These are phyloP conservation scores for Pseudonitzschia delicatissima DNA, from an alignment of 108 stramenopile species.

Conservation along the genomic window DNA sequence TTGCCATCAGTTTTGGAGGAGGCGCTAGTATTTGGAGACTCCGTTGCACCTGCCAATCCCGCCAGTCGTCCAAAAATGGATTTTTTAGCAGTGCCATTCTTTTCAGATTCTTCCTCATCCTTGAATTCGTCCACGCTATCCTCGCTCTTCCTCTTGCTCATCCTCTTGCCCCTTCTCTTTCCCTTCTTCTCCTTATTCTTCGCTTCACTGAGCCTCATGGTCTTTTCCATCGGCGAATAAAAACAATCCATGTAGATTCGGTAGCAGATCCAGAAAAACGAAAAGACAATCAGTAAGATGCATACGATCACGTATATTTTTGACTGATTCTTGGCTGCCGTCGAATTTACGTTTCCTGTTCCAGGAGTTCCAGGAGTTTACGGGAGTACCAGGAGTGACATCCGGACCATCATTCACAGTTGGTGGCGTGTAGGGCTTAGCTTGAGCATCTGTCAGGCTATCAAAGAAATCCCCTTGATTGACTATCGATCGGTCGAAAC, in stretches of 20 bases:
- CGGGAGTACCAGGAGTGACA: not conserved
- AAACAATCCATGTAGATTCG: slow-evolving; percentile 21
- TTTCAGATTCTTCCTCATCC: not conserved
- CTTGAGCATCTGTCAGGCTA: not conserved
- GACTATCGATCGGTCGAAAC: not conserved
- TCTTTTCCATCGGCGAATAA: slow-evolving; percentile 5
- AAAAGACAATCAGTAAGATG: not conserved
- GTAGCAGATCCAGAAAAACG: slow-evolving; percentile 15
- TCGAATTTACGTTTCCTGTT: not conserved
- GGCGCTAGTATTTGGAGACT: too few relatives aligned
- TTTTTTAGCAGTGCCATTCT: not conserved
- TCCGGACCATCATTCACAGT: not conserved
- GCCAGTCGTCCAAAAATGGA: not conserved
- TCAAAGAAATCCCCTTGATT: slow-evolving; percentile 8
- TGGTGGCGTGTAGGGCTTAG: not conserved
- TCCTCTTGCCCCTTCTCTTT: not conserved
- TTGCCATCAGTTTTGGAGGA: too few relatives aligned
- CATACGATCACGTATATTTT: not conserved
- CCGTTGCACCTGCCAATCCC: not conserved
- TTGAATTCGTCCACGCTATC: not conserved
- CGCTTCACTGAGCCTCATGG: not conserved
- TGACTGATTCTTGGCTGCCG: not conserved
- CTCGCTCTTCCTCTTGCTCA: not conserved
- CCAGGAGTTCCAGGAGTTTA: not conserved
- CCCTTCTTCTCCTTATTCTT: not conserved